These are phyloP conservation scores for Fraxinus nigra DNA, from an alignment of 305 asterid species.

Conservation along the genomic window DNA sequence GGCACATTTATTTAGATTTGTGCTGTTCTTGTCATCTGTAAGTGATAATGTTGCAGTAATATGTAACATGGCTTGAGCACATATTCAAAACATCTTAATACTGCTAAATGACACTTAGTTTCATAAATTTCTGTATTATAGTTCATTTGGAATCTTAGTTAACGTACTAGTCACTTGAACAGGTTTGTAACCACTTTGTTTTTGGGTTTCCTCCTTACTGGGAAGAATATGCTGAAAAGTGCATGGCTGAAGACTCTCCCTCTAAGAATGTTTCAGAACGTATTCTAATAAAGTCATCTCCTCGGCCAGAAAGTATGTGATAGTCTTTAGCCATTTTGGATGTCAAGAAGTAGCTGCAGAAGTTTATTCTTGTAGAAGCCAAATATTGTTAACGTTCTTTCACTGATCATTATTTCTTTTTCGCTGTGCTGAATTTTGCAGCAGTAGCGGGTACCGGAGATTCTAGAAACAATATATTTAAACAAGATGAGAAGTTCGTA, in stretches of 20 bases:
- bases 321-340: background rate
- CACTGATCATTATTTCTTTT: slow-evolving; percentile 13
- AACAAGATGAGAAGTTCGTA: slow-evolving; percentile 2
- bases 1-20: background rate
- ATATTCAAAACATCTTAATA: slow-evolving; percentile 2
- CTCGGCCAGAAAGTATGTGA: slow-evolving; percentile 27
- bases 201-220: slow-evolving; percentile 70
- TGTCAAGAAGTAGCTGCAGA: background rate
- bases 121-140: background rate
- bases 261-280: slow-evolving; percentile 18
- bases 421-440: slow-evolving; percentile 7
- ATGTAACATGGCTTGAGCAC: slow-evolving; percentile 6
- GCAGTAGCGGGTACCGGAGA: slow-evolving; percentile 3
- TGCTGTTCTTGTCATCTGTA: background rate
- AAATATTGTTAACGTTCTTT: slow-evolving; percentile 13
- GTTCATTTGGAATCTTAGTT: background rate
- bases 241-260: slow-evolving; percentile 31
- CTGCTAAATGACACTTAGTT: slow-evolving; percentile 1
- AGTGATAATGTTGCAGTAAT: background rate
- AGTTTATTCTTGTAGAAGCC: background rate
- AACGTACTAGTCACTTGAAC: slow-evolving; percentile 23
- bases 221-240: slow-evolving; percentile 48
- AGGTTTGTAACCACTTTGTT: slow-evolving; percentile 54
- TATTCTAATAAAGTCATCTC: slow-evolving; percentile 10
- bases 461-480: background rate